Evolutionary conservation across 176 grass and related monocot species (phyloP), one percentile per base, ranked within the genome.

Genomic region (Oryza meridionalis): DNA sequence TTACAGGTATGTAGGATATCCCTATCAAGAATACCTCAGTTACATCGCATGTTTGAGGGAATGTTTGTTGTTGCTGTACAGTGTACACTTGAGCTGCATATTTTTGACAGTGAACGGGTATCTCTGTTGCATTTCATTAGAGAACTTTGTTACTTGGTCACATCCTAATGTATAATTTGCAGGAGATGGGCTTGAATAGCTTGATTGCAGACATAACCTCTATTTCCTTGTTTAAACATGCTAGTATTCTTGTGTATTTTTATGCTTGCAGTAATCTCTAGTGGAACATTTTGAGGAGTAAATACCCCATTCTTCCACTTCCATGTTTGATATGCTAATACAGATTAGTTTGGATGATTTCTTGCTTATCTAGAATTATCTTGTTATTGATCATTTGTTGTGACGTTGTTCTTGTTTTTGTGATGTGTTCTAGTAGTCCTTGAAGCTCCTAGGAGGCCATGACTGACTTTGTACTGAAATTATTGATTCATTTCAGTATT

Each of bases 1-100:
- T 90, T 84, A 92, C 85, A 95, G 93, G 90, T 92, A 85, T 78
- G 49, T 53, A 73, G 26, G 19, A 82, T 70, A 24, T 68, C 45
- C 72, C 24, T 27, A n/a, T 25, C 9, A 31, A 75, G 21, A 19
- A 47, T 19, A 40, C 58, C 31, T 19, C 42, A 78, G 53, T 58
- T 58, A 58, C 53, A 58, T n/a, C 19, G 0, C 53, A 62, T 70
- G 33, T 75, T 83, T 69, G 33, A 75, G 24, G 17, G 61, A 87
- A 33, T 81, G 68, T 7, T 24, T 70, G 27, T 49, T 76, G 8
- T 84, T 58, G 53, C 19, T 21, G 19, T 58, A 8, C 7, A 46
- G 2, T 38, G 19, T 58, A 8, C 7, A 46, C 2, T 38, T 46
- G 69, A 11, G 40, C 12, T 85, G 40, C 43, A 87, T 53, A 51